These are phyloP conservation scores for Ceratobasidium papillatum DNA, from an alignment of 1,284 basidiomycete genomes.

Conservation along the genomic window DNA sequence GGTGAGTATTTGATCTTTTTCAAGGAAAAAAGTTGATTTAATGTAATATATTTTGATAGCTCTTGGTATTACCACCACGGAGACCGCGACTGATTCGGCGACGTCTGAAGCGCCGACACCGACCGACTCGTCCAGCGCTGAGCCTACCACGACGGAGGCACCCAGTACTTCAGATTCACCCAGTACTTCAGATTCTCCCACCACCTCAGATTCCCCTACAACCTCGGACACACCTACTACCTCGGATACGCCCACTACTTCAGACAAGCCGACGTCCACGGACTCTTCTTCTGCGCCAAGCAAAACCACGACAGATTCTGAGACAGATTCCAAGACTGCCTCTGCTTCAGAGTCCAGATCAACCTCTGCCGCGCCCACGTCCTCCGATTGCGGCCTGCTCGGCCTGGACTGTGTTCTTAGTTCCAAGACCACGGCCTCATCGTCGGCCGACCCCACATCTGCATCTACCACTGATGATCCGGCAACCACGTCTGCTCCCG, in stretches of 20 bases:
- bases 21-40: not conserved
- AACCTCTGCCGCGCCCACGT: not conserved
- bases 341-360: not conserved
- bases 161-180: not conserved
- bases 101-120: not conserved
- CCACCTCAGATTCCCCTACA: not conserved
- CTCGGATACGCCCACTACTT: not conserved
- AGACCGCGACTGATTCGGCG: not conserved
- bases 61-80: not conserved
- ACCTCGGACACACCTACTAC: not conserved
- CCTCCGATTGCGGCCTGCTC: not conserved
- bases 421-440: not conserved
- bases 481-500: not conserved
- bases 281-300: slow-evolving; percentile 6
- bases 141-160: not conserved
- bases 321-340: not conserved
- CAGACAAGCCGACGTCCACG: not conserved
- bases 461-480: not conserved
- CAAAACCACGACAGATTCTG: too few relatives aligned
- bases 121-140: not conserved
- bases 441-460: not conserved
- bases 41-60: not conserved
- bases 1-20: not conserved
- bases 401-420: not conserved
- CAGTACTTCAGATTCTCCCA: not conserved